These are phyloP conservation scores for Leccinum aurantiacum DNA, from an alignment of 768 basidiomycete species.

Conservation along the genomic window DNA sequence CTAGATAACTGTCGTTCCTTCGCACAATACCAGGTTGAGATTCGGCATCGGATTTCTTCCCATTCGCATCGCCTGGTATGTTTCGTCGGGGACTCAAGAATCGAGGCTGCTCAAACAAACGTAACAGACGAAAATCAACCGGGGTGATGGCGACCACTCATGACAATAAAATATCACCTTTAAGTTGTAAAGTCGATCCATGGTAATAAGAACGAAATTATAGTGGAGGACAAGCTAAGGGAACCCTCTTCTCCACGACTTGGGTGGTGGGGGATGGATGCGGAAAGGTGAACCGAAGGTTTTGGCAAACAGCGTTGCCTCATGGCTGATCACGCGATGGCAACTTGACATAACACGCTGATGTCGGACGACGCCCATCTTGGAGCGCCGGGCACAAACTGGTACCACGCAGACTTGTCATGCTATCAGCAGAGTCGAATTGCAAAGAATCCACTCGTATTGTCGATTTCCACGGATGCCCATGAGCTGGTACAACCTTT, in stretches of 20 bases:
- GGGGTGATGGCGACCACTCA: background rate
- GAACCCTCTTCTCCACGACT: slow-evolving; percentile 6
- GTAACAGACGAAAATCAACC: slow-evolving; percentile 4
- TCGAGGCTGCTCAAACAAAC: slow-evolving; percentile 5
- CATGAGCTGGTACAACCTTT: background rate
- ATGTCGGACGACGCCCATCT: slow-evolving; percentile 13
- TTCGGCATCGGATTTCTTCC: background rate
- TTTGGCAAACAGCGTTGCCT: slow-evolving; percentile 16
- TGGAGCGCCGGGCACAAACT: background rate
- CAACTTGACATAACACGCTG: background rate
- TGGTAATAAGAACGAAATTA: slow-evolving; percentile 6
- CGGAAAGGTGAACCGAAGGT: slow-evolving; percentile 4
- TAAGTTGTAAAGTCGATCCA: background rate
- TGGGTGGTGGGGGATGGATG: slow-evolving; percentile 7
- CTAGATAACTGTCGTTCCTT: background rate
- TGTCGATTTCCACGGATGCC: slow-evolving; percentile 3
- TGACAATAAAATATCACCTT: slow-evolving; percentile 12
- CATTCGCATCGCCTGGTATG: background rate
- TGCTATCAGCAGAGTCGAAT: slow-evolving; percentile 8
- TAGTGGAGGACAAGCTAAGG: slow-evolving; percentile 6
- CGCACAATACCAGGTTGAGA: slow-evolving; percentile 12
- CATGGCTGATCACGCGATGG: slow-evolving; percentile 24
- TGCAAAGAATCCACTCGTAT: slow-evolving; percentile 5
- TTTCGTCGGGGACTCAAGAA: background rate
- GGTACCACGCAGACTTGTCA: background rate